Percentiles rank a stretch among this genome's conserved stretches.
These are phyloP conservation scores for Ophiocordyceps camponoti-floridani DNA, from an alignment of 2,329 filamentous ascomycete species.

Conservation along the genomic window DNA sequence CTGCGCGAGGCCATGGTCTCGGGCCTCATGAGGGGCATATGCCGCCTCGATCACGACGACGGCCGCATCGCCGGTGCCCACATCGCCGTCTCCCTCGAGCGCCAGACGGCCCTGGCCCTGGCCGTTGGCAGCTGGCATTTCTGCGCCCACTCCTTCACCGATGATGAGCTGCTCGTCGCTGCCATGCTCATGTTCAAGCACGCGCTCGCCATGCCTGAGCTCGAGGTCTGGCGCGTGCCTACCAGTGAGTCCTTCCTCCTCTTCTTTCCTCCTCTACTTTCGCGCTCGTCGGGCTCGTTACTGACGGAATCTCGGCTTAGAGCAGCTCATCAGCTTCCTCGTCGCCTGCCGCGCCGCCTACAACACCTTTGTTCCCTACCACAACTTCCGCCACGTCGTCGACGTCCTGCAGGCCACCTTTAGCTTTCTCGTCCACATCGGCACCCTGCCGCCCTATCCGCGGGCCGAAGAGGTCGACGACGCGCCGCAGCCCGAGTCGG, in stretches of 20 bases:
- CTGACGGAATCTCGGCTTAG: conserved; percentile 19
- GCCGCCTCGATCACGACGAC: conserved; percentile 48
- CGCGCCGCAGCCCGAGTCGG: conserved; percentile 28
- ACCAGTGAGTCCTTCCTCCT: conserved; percentile 39
- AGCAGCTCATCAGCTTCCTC: conserved; percentile 69
- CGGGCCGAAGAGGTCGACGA: conserved; percentile 14
- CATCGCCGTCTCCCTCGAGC: conserved; percentile 48
- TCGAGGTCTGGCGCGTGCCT: conserved; percentile 65
- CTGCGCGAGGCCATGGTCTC: conserved; percentile 88
- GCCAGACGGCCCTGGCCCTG: conserved; percentile 45
- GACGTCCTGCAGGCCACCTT: conserved; percentile 92
- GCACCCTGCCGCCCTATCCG: conserved; percentile 52
- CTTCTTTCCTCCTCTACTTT: background rate
- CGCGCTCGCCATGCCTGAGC: conserved; percentile 61
- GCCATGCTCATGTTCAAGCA: conserved; percentile 83
- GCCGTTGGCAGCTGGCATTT: conserved; percentile 73
- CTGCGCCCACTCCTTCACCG: conserved; percentile 71
- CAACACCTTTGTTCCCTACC: conserved; percentile 89
- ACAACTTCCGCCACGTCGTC: conserved; percentile 95
- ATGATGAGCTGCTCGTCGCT: conserved; percentile 78
- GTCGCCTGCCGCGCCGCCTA: conserved; percentile 86
- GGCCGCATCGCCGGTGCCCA: conserved; percentile 45
- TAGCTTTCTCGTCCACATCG: conserved; percentile 69
- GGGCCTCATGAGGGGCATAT: conserved; percentile 76
- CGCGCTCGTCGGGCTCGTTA: background rate